Evolutionary conservation across 306 rosid genomes (phyloP).

Genomic region (Dalbergia cochinchinensis): DNA sequence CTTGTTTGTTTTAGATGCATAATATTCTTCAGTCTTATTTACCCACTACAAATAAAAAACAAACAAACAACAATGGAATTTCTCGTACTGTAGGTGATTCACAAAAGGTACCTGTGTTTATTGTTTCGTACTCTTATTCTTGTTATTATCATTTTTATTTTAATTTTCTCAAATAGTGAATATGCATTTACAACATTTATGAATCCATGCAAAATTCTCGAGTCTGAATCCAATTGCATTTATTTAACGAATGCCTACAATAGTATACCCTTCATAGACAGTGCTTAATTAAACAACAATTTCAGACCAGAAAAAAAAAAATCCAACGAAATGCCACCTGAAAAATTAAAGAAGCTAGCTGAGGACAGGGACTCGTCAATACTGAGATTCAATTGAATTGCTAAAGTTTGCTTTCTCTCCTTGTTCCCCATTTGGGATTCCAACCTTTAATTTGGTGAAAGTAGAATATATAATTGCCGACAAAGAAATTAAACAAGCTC

Average conservation of each 20-base stretch:
- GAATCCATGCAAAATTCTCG: constrained; percentile 5
- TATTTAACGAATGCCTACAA: not conserved
- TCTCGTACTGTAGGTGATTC: constrained; percentile 40
- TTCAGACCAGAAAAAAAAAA: not conserved
- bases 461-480: not conserved
- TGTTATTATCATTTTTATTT: too few species aligned
- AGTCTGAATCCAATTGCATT: constrained; percentile 4
- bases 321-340: not conserved
- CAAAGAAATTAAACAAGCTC: not conserved
- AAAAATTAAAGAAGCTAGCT: constrained; percentile 1
- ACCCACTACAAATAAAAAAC: constrained; percentile 14
- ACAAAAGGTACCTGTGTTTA: constrained; percentile 32
- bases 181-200: constrained; percentile 14
- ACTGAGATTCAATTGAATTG: not conserved
- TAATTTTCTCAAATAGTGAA: not conserved
- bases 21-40: not conserved
- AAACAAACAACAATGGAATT: constrained; percentile 21
- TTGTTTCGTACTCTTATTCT: not conserved
- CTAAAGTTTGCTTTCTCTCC: not conserved
- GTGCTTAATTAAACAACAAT: constrained; percentile 16
- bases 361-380: constrained; percentile 9
- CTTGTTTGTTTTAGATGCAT: not conserved
- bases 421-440: too few species aligned
- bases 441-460: not conserved
- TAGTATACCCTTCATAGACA: constrained; percentile 10